Base-by-base conservation (phyloP, 257 asterid species). In the Verbascum thapsus region DNA sequence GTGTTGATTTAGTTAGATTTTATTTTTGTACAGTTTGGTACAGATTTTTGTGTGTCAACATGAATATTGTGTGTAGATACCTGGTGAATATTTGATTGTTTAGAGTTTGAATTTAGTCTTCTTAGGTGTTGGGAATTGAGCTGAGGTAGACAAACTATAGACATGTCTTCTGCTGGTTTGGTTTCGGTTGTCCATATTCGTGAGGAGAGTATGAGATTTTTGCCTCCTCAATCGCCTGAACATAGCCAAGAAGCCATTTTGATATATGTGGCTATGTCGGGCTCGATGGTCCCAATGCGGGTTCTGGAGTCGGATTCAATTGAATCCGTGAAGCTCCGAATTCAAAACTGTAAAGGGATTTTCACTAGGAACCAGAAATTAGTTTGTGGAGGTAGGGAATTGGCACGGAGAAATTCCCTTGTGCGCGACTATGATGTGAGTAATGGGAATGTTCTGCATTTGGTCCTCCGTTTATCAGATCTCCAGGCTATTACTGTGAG, bases 351-450 rank as follows among this genome's bases (percentile, higher is more conserved):
- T 61, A 84, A 80, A 63, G 98, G 98, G 66, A 82, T 85, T 63
- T 78, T 84, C 68, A 80, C 82, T 53, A 78, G 83, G 71, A 85
- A 81, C 20, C 96, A 86, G 23, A 88, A 88, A 74, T 72, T 91
- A 84, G 95, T 91, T 7, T 84, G 85, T 62, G 78, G 90, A 10
- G 98, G 98, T 54, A 78, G 94, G 48, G 96, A 85, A 73, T 71
- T 91, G 75, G 80, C 95, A 9, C 59, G 94, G 67, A 84, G 91
- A 71, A 84, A 82, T 58, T 91, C 96, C 68, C 87, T 74, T 1
- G 81, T 91, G 49, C 67, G 83, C 48, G 98, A 91, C 54, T 91
- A 91, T 67, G 95, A 91, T 3, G 85, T 91, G 59, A 69, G 74
- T 6, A 83, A 91, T 61, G 98, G 98, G 7, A 85, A 85, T 62